Evolutionary conservation across 441 rosid species (phyloP).

Genomic region (Populus hybrid): DNA sequence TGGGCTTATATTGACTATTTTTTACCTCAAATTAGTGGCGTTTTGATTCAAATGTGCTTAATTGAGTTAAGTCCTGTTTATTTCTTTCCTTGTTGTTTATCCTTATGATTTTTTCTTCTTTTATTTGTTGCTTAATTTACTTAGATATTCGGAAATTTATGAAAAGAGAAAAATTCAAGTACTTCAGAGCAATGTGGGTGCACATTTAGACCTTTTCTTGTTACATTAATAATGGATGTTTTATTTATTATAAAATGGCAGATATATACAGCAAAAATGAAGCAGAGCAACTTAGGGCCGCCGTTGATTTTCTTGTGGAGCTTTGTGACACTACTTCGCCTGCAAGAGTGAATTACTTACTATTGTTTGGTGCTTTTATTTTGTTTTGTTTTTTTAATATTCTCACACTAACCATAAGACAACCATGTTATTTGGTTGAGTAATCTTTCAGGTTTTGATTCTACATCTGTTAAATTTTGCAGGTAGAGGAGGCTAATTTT

Average conservation of each 20-base stretch:
- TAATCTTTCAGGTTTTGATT: not conserved
- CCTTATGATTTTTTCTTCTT: not conserved
- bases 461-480: conserved; percentile 16
- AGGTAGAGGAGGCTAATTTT: conserved; percentile 56
- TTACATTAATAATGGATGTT: not conserved
- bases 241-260: conserved; percentile 24
- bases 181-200: not conserved
- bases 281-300: conserved; percentile 61
- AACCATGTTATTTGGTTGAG: not conserved
- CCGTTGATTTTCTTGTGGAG: conserved; percentile 76
- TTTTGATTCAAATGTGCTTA: not conserved
- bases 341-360: conserved; percentile 30
- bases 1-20: not conserved
- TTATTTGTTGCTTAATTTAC: not conserved
- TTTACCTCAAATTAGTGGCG: not conserved
- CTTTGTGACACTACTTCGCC: conserved; percentile 47
- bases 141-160: not conserved
- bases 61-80: not conserved
- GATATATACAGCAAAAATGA: conserved; percentile 52
- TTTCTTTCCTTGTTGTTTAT: too few species aligned
- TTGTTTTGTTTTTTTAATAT: not conserved
- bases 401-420: not conserved
- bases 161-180: not conserved
- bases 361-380: not conserved
- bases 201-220: not conserved